These are phyloP conservation scores for Protea cynaroides DNA, from an alignment of 164 flowering plant species.

Conservation along the genomic window DNA sequence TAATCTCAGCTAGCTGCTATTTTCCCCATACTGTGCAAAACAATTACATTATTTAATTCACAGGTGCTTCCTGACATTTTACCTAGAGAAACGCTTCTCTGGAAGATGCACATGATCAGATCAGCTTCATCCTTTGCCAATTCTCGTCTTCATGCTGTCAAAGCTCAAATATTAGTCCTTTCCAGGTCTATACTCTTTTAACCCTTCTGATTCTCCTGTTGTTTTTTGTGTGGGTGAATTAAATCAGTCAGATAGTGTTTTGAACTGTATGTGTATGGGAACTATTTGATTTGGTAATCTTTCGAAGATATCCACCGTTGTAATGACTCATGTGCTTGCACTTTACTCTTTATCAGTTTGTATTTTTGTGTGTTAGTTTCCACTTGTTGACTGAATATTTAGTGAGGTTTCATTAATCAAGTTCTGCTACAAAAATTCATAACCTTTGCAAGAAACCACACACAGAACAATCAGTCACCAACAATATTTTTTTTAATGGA, in stretches of 20 bases:
- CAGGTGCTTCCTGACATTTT: conserved; percentile 52
- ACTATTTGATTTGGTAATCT: not conserved
- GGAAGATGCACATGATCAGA: conserved; percentile 64
- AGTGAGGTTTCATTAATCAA: too few relatives aligned
- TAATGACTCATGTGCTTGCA: too few relatives aligned
- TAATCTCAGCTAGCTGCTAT: not conserved
- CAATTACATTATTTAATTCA: conserved; percentile 12
- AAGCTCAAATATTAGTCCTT: conserved; percentile 50
- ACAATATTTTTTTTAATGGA: too few relatives aligned
- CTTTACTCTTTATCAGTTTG: too few relatives aligned
- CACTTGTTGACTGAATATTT: too few relatives aligned
- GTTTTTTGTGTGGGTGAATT: not conserved
- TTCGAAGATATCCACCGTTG: not conserved
- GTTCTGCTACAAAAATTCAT: too few relatives aligned
- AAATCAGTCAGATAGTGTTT: not conserved
- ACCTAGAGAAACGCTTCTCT: conserved; percentile 49
- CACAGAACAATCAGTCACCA: too few relatives aligned
- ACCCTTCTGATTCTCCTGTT: not conserved
- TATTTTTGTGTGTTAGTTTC: too few relatives aligned
- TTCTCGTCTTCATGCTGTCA: conserved; percentile 60
- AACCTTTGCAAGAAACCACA: too few relatives aligned
- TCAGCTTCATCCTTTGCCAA: conserved; percentile 50
- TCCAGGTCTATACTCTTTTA: conserved; percentile 36
- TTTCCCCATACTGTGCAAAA: not conserved
- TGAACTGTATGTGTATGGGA: not conserved